Base-by-base conservation (phyloP, 140 eudicot species). In the Ambrosia hybrid region DNA sequence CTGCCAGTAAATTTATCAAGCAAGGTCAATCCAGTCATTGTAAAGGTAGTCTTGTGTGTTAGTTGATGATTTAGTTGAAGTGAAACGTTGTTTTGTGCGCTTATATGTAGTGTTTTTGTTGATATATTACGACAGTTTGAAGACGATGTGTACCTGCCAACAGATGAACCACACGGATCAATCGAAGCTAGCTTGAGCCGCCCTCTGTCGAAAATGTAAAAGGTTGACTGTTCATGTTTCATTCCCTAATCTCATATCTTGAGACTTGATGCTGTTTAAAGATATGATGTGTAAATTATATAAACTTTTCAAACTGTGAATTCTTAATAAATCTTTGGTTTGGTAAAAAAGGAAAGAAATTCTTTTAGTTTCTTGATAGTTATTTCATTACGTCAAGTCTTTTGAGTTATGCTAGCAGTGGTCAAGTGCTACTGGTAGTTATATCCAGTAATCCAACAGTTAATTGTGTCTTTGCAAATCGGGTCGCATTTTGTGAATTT, bases 151-250 rank as follows among this genome's bases (percentile, higher is more conserved):
- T 94, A 80, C 83, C 74, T 90, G 41, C 99, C 99, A 5, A 94
- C 97, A 3, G 99, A 94, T 78, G 99, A 94, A 81, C 99, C 99
- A 53, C 99, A 94, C 36, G 99, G 99, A 60, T 71, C 99, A 41
- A 94, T 94, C 38, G 87, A 94, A 88, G 99, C 99, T 48, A 90
- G 85, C 71, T 84, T 90, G 81, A 91, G 91, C 75, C 95, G 96
- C 16, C 51, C 67, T 61, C 71, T 55, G 52, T 94, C 99, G 15
- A 94, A 83, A 80, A 57, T 94, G 90, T 94, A 76, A 76, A 67
- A 16, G 48, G 39, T 65, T 79, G 65, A 8, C 55, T 34, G 78
- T 63, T 56, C 15, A 33, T 67, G 30, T 56, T 57, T 59, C 43
- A 39, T 36, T 51, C 51, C 73, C 46, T 57, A 41, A 41, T 14